These are phyloP conservation scores for Neohortaea acidophila DNA, from an alignment of 495 filamentous ascomycete species.

Conservation along the genomic window DNA sequence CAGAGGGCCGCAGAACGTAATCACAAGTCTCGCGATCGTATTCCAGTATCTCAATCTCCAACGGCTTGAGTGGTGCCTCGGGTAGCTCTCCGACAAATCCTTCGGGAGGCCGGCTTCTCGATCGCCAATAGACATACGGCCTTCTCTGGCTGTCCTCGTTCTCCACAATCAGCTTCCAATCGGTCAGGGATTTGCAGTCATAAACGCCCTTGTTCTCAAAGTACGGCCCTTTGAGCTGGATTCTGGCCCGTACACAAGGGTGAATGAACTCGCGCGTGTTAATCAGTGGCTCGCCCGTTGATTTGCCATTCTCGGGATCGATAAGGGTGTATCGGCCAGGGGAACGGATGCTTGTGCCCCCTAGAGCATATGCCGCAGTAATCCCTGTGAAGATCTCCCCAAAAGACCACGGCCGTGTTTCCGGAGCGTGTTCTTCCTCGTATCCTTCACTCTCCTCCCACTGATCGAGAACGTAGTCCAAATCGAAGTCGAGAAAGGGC, in stretches of 20 bases:
- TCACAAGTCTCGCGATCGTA: slow-evolving; percentile 25
- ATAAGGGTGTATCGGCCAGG: slow-evolving; percentile 44
- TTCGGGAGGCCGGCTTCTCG: slow-evolving; percentile 12
- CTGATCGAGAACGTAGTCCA: slow-evolving; percentile 36
- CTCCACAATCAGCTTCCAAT: slow-evolving; percentile 31
- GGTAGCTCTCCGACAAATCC: slow-evolving; percentile 20
- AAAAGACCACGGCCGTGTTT: slow-evolving; percentile 43
- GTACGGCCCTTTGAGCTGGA: slow-evolving; percentile 40
- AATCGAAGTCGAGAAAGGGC: slow-evolving; percentile 44
- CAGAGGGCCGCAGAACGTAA: slow-evolving; percentile 21
- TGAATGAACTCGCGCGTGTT: slow-evolving; percentile 54
- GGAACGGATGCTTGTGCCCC: slow-evolving; percentile 37
- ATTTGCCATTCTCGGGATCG: slow-evolving; percentile 34
- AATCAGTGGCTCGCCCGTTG: slow-evolving; percentile 32
- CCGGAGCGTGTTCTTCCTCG: slow-evolving; percentile 34
- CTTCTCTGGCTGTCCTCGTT: slow-evolving; percentile 10
- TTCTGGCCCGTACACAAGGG: slow-evolving; percentile 41
- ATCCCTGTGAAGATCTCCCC: slow-evolving; percentile 37
- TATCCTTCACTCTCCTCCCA: slow-evolving; percentile 33
- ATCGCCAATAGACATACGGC: slow-evolving; percentile 25
- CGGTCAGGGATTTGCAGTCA: slow-evolving; percentile 35
- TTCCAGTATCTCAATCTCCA: slow-evolving; percentile 24
- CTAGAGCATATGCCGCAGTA: slow-evolving; percentile 35
- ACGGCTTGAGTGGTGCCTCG: slow-evolving; percentile 25
- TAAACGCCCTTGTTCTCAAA: slow-evolving; percentile 40